These are phyloP conservation scores for Mortierella sp. DNA, from an alignment of 371 early-diverging fungal genomes.

Conservation along the genomic window DNA sequence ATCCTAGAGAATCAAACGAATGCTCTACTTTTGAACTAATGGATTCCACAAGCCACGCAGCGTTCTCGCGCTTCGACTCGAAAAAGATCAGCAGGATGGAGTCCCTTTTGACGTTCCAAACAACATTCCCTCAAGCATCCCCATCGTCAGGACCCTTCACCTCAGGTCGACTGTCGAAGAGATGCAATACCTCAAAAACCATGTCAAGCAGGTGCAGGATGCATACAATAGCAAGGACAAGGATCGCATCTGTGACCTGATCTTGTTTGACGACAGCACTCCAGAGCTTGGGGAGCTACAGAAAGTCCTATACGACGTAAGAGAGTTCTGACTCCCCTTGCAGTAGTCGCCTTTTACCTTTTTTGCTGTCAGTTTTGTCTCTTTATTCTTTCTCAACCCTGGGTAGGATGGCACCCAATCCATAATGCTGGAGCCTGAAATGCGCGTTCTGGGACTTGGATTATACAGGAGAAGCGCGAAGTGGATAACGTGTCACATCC, in stretches of 20 bases:
- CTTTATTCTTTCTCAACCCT: neutral
- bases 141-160: too few relatives aligned
- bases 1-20: neutral
- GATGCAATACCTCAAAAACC: constrained; percentile 32
- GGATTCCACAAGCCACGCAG: neutral
- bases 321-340: constrained; percentile 2
- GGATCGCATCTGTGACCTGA: constrained; percentile 21
- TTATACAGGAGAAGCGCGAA: too few relatives aligned
- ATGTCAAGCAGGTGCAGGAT: constrained; percentile 11
- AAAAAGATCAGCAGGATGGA: too few relatives aligned
- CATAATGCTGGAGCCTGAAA: too few relatives aligned
- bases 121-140: too few relatives aligned
- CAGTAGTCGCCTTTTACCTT: neutral
- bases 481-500: too few relatives aligned
- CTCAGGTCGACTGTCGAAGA: too few relatives aligned
- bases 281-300: constrained; percentile 12
- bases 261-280: constrained; percentile 20
- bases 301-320: constrained; percentile 27
- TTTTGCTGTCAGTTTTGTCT: neutral
- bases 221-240: constrained; percentile 27
- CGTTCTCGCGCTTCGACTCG: neutral
- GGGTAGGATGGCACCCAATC: too few relatives aligned
- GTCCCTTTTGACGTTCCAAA: too few relatives aligned
- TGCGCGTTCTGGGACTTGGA: too few relatives aligned
- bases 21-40: neutral